Percentiles rank a stretch among this genome's conserved stretches.
Conservation (phyloP, 2,329 filamentous ascomycete species). For the Cladosporium sp. region DNA sequence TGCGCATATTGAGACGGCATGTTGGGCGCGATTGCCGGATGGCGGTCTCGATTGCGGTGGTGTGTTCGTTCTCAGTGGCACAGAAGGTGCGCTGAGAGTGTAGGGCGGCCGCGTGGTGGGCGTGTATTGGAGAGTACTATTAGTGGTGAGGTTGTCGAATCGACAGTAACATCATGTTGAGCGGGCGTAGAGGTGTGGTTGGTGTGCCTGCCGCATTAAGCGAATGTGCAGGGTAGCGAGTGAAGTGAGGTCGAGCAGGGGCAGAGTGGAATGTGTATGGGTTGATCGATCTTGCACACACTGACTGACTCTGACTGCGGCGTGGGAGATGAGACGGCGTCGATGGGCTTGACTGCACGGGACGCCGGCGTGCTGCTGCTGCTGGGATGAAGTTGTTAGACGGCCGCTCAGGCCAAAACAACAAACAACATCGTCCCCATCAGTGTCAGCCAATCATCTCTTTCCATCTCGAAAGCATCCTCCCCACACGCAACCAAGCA, state of each 20-base stretch:
- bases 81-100: conserved; percentile 2
- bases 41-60: neutral
- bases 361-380: conserved; percentile 5
- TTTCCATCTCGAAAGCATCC: neutral
- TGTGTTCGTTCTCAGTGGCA: neutral
- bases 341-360: neutral
- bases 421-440: neutral
- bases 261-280: neutral
- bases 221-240: conserved; percentile 9
- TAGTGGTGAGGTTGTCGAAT: neutral
- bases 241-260: conserved; percentile 3
- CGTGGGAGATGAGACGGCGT: conserved; percentile 2
- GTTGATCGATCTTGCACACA: neutral
- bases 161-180: conserved; percentile 12
- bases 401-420: neutral
- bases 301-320: neutral
- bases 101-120: neutral
- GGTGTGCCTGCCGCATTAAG: conserved; percentile 16
- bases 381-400: neutral
- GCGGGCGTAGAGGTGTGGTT: neutral
- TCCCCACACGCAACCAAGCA: neutral
- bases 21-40: conserved; percentile 16
- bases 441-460: neutral
- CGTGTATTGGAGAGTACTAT: neutral
- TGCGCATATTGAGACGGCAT: conserved; percentile 19